Evolutionary conservation across 2,329 filamentous ascomycete species (phyloP), one percentile per base, ranked within the genome.

Genomic region (Metarhizium robertsii): DNA sequence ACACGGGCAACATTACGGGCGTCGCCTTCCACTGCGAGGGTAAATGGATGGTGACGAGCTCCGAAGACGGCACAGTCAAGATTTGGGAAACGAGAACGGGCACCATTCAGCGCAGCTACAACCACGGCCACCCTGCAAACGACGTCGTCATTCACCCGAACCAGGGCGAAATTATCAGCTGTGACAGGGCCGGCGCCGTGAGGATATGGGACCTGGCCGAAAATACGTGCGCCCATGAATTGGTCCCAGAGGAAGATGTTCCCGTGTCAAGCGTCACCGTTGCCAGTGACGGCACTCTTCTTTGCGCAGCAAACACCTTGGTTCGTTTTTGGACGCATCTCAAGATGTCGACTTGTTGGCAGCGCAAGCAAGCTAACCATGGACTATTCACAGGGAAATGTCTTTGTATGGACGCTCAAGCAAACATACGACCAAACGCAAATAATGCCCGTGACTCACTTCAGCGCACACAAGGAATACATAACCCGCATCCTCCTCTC

Each of bases 101-200:
- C 49, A 85, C 81, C 56, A 84, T 97, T 54, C 94, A 99, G 73
- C 84, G 94, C 54, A 96, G 92, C 72, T 99, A 99, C 70, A 86
- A 83, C 62, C 94, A 99, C 69, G 88, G 87, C 53, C 86, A 85
- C 38, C 85, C 94, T 0, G 94, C 92, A 53, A 99, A 96, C 67
- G 94, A 99, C 71, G 94, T 99, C 8, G 94, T 97, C n/a, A 99
- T 99, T 55, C 94, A 99, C 70, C 94, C 94, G 0, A 99, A 99
- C 68, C 94, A 99, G 75, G 94, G 92, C 58, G 94, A 99, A 75
- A 87, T 99, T 59, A 96, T 99, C 66, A 95, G 90, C 69, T 96
- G 92, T 69, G 94, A 99, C 69, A 85, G 92, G 38, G 86, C 88
- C 50, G 94, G 94, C 50, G 95, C 91, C 69, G 90, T 99, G 58